Conservation (phyloP, 169 alveolate species). For the Plasmodium fragile region DNA sequence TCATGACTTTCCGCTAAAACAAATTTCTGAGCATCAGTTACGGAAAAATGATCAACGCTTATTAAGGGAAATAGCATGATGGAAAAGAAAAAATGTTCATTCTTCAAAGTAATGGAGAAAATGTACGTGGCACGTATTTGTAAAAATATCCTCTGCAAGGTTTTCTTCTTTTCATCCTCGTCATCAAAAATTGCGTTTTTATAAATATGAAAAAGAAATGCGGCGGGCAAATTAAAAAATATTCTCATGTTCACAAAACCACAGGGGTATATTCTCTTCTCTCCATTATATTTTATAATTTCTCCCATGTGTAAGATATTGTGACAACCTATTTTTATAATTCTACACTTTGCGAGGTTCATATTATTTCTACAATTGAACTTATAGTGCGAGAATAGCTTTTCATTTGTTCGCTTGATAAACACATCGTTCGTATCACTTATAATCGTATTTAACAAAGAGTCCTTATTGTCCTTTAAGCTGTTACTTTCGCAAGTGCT, state of each 20-base stretch:
- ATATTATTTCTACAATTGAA: constrained; percentile 20
- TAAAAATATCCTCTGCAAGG: constrained; percentile 51
- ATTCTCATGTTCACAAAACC: constrained; percentile 80
- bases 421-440: constrained; percentile 44
- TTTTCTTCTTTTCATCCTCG: constrained; percentile 6
- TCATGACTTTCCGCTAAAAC: constrained; percentile 63
- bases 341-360: constrained; percentile 46
- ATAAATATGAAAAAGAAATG: constrained; percentile 20
- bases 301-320: constrained; percentile 80
- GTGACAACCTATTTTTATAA: constrained; percentile 77
- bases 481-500: constrained; percentile 22
- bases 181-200: constrained; percentile 28
- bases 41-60: constrained; percentile 64
- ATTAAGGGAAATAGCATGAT: constrained; percentile 50
- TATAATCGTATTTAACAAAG: constrained; percentile 24
- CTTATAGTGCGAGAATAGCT: constrained; percentile 33
- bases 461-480: constrained; percentile 29
- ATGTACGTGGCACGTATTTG: constrained; percentile 58
- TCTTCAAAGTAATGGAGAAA: constrained; percentile 63
- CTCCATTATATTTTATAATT: constrained; percentile 77
- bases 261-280: constrained; percentile 76
- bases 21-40: constrained; percentile 43
- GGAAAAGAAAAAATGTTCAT: constrained; percentile 25
- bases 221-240: constrained; percentile 77
- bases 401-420: constrained; percentile 45